Base-by-base conservation (phyloP, 352 stramenopile genomes). In the Phytophthora quininea region DNA sequence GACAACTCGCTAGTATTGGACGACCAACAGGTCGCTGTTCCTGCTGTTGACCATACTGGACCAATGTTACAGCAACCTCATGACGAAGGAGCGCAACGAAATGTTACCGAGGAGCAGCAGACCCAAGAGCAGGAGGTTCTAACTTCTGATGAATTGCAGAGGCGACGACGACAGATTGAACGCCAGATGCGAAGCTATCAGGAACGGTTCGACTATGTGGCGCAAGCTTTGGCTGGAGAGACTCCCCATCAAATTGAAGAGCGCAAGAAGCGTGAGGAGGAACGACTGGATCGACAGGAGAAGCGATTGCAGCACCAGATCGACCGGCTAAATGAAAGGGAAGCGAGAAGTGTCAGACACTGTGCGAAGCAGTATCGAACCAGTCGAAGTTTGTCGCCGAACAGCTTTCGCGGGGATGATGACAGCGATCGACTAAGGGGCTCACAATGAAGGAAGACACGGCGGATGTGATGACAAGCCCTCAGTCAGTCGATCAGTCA, bases 161-260 rank as follows among this genome's bases (percentile, higher is more conserved):
- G 40, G 31, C 72, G 77, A 45, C 73, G 63, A 32, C 68, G 64
- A 7, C 47, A 75, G 30, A 71, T 91, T 27, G 64, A 86, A 32
- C 62, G 55, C 2, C 70, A 92, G 37, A 58, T 91, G 46, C 61
- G 58, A 3, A 62, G 54, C 6, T 91, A 85, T 45, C 57, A 82
- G 54, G 55, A 78, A 29, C 77, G 79, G 15, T 73, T 89, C 32
- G 58, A 89, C 54, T 80, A 90, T 59, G 55, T 95, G n/a, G 87
- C 79, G 12, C 70, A 84, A 24, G 87, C 79, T 15, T 59, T 95
- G 12, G 79, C 79, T 15, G 82, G 84, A 1, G 62, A 88, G 52
- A 95, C 84, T 7, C 76, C 79, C 11, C 87, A 92, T 61, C 87
- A 95, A 45, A 73, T 82, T 37, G 67, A 82, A 40, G 79, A 81